phyloP scores from a whole-genome alignment of 805 yeast genomes.

The Spathaspora arborariae region DNA sequence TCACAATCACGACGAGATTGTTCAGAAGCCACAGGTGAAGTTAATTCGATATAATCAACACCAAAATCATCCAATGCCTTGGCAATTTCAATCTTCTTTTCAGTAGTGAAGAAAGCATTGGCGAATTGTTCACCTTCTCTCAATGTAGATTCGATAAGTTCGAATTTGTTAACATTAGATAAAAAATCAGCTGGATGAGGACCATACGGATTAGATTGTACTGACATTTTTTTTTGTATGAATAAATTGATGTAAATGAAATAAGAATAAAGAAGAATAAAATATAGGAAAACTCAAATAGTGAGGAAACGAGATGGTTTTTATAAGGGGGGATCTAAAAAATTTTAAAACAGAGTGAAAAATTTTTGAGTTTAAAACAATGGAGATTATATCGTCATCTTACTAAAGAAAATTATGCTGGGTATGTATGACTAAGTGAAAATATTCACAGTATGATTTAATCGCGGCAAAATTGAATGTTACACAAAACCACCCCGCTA shows the following conservation, averaged over 20 bases:
- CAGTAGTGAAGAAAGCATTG: slow-evolving; percentile 56
- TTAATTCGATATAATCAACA: slow-evolving; percentile 57
- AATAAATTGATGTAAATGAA: not conserved
- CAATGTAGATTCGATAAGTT: slow-evolving; percentile 53
- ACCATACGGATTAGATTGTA: slow-evolving; percentile 48
- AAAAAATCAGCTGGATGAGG: slow-evolving; percentile 56
- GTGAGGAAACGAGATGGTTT: not conserved
- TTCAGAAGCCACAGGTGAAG: slow-evolving; percentile 58
- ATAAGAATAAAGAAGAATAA: not conserved
- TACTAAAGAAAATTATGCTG: not conserved
- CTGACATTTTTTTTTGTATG: slow-evolving; percentile 9
- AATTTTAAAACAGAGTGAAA: not conserved
- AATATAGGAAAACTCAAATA: not conserved
- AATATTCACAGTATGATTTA: not conserved
- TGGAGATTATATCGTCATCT: not conserved
- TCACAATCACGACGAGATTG: slow-evolving; percentile 57
- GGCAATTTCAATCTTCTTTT: slow-evolving; percentile 55
- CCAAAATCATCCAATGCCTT: slow-evolving; percentile 60
- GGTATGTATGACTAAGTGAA: slow-evolving; percentile 1
- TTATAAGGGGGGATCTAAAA: not conserved
- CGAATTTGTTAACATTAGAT: slow-evolving; percentile 51
- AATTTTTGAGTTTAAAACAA: not conserved
- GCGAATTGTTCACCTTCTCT: slow-evolving; percentile 67
- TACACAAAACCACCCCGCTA: not conserved
- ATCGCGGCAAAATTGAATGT: not conserved